Evolutionary conservation across 345 rosid species (phyloP).

Genomic region (Murraya paniculata): DNA sequence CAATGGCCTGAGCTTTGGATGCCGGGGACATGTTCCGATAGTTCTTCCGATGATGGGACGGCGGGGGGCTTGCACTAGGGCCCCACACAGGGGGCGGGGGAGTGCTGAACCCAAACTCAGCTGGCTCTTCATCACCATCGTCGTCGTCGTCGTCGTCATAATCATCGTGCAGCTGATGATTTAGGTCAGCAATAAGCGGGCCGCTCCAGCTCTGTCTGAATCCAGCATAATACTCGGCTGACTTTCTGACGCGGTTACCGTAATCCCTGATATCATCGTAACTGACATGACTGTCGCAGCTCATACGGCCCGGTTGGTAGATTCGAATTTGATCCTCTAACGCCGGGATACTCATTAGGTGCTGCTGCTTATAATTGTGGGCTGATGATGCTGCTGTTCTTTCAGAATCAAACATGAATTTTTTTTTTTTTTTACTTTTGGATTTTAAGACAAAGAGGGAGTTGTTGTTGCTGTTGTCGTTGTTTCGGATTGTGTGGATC

Average conservation of each 20-base stretch:
- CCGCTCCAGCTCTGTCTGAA: background rate
- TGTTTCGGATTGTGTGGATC: background rate
- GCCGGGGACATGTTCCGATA: conserved; percentile 64
- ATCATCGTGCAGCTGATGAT: background rate
- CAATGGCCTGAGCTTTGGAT: conserved; percentile 69
- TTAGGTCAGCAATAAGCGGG: background rate
- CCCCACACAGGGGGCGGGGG: conserved; percentile 86
- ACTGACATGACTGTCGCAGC: background rate
- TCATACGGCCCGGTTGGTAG: background rate
- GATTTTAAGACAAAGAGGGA: background rate
- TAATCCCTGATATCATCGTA: background rate
- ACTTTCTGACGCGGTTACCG: conserved; percentile 5
- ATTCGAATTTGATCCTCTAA: background rate
- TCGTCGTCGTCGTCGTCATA: background rate
- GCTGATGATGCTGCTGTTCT: background rate
- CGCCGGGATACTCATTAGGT: background rate
- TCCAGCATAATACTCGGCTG: conserved; percentile 7
- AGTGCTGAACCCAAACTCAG: conserved; percentile 48
- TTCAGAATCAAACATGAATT: conserved; percentile 39
- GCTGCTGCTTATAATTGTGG: background rate
- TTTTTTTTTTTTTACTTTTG: background rate
- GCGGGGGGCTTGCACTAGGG: conserved; percentile 33
- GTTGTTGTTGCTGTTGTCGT: background rate
- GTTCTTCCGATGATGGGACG: conserved; percentile 34
- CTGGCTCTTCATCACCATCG: conserved; percentile 25